phyloP scores from a whole-genome alignment of 2,329 filamentous ascomycete species.

The Arthrobotrys musiformis region DNA sequence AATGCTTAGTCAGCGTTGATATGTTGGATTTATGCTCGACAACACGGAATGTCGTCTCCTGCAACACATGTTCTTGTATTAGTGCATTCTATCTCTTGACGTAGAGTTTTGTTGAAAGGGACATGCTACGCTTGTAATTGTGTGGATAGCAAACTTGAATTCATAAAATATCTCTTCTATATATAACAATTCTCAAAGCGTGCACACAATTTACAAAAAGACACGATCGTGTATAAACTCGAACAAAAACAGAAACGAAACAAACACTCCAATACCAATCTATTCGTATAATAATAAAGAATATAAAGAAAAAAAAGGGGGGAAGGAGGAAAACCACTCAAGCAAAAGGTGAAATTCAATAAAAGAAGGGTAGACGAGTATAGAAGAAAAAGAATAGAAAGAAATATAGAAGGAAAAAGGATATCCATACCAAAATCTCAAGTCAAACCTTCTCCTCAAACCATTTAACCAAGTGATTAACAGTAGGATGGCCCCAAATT shows the following conservation, averaged over 20 bases:
- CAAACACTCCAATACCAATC: slow-evolving; percentile 4
- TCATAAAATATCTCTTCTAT: neutral
- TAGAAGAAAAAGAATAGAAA: neutral
- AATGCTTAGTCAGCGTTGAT: too few species aligned
- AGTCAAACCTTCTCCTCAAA: slow-evolving; percentile 56
- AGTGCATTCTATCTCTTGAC: too few species aligned
- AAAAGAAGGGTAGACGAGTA: neutral
- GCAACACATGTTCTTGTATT: too few species aligned
- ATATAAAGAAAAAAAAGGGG: neutral
- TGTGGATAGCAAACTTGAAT: neutral
- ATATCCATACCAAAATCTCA: neutral
- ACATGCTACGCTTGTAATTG: too few species aligned
- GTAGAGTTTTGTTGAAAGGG: too few species aligned
- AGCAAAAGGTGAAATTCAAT: neutral
- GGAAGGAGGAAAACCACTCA: too few species aligned
- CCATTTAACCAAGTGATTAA: slow-evolving; percentile 62
- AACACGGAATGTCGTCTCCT: too few species aligned
- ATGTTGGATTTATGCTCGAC: too few species aligned
- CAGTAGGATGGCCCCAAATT: slow-evolving; percentile 64
- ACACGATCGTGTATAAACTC: neutral
- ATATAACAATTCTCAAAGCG: neutral
- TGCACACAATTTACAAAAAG: neutral
- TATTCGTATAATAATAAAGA: neutral
- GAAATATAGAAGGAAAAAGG: neutral
- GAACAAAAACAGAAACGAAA: neutral